Evolutionary conservation across 345 rosid genomes (phyloP).

Genomic region (Alliaria petiolata): DNA sequence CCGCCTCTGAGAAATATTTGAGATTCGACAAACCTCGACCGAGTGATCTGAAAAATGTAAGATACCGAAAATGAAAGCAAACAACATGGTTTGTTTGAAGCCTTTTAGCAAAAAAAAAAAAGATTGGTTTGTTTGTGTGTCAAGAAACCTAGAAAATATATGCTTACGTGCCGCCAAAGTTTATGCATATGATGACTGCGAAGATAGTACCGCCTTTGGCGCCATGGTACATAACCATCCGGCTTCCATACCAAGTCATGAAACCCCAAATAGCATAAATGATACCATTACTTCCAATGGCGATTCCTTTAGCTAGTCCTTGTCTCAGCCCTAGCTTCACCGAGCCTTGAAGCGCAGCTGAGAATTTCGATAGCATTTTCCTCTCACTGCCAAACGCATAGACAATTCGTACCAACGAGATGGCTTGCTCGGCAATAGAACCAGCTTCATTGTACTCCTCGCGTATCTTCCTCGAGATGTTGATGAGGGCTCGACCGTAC

Average conservation of each 20-base stretch:
- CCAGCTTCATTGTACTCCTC: slow-evolving; percentile 87
- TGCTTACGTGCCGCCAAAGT: slow-evolving; percentile 80
- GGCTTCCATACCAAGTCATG: slow-evolving; percentile 95
- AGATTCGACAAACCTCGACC: slow-evolving; percentile 55
- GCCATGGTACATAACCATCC: slow-evolving; percentile 73
- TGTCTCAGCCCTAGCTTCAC: slow-evolving; percentile 84
- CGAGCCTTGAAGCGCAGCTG: slow-evolving; percentile 75
- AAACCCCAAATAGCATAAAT: slow-evolving; percentile 92
- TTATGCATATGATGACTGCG: slow-evolving; percentile 66
- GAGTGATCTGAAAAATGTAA: slow-evolving; percentile 70
- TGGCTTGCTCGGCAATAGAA: slow-evolving; percentile 77
- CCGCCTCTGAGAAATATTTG: slow-evolving; percentile 68
- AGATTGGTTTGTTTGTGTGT: slow-evolving; percentile 55
- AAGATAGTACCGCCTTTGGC: slow-evolving; percentile 86
- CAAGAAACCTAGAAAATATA: slow-evolving; percentile 50
- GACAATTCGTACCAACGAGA: slow-evolving; percentile 76
- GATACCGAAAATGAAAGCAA: slow-evolving; percentile 54
- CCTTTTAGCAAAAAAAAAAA: no score
- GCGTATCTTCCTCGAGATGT: slow-evolving; percentile 77
- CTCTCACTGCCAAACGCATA: slow-evolving; percentile 84
- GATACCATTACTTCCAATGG: slow-evolving; percentile 85
- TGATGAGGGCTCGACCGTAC: slow-evolving; percentile 76
- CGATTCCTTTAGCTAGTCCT: slow-evolving; percentile 86
- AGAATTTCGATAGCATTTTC: slow-evolving; percentile 69
- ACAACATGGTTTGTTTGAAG: slow-evolving; percentile 45